Base-by-base conservation (phyloP, 2,329 filamentous ascomycete species). In the Cladosporium colombiae region DNA sequence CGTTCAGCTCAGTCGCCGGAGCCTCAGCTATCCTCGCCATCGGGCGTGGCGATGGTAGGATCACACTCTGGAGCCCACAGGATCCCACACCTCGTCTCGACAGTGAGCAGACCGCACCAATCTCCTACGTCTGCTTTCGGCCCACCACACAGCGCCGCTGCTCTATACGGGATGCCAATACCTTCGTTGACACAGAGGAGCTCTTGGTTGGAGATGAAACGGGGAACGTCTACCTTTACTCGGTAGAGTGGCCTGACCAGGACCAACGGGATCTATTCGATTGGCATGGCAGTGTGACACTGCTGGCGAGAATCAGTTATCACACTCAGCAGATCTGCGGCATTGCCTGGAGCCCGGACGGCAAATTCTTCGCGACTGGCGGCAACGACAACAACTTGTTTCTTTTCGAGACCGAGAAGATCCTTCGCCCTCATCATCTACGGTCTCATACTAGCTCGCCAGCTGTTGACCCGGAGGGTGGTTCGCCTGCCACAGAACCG, bases 311-410 rank as follows among this genome's bases (percentile, higher is more conserved):
- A 69, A 89, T 98, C 71, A 84, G 84, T 35, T 87, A 92, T 8
- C 94, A 98, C 75, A 87, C 84, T 1, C 93, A 97, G 78, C 93
- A 98, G 74, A 89, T 99, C 64, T 99, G 95, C 73, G 94, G 94
- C 1, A 82, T 99, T n/a, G 86, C 91, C 3, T 98, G 93, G 92
- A 93, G 92, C 3, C 81, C 82, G 3, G 87, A 91, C 72, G 92
- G 92, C 3, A 83, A 84, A 3, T 84, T 88, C 40, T 93, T 99
- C 75, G 92, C 92, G 16, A 93, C 91, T 5, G 93, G 95, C 7
- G 92, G 91, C 31, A 98, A 99, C 74, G 95, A 99, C 80, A 97
- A 98, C 74, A 78, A 88, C 3, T 96, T 94, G 74, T 91, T 89
- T 71, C 83, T 98, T 1, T 97, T 96, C 76, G 87, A 93, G 62